phyloP scores from a whole-genome alignment of 805 yeast species.

The Cyberlindnera samutprakarnensis region DNA sequence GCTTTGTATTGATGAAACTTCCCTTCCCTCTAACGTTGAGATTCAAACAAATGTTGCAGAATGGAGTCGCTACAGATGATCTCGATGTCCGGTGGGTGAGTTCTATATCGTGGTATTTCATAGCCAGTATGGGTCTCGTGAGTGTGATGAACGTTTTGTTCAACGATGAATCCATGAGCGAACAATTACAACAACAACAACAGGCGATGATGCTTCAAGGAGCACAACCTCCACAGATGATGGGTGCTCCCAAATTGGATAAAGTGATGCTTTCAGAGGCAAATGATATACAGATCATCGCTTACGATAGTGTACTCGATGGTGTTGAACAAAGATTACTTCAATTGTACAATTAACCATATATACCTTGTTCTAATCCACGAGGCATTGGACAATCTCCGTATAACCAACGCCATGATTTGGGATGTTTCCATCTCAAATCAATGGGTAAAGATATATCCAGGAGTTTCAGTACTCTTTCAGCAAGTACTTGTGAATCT shows the following conservation, averaged over 20 bases:
- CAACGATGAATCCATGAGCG: conserved; percentile 38
- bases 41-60: conserved; percentile 89
- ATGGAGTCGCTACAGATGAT: conserved; percentile 77
- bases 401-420: conserved; percentile 80
- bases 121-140: conserved; percentile 74
- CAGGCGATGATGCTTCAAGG: conserved; percentile 27
- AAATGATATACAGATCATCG: conserved; percentile 60
- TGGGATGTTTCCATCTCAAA: conserved; percentile 44
- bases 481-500: conserved; percentile 56
- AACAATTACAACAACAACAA: conserved; percentile 32
- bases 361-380: conserved; percentile 74
- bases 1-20: conserved; percentile 77
- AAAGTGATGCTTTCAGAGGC: conserved; percentile 63
- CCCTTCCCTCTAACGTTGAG: conserved; percentile 89
- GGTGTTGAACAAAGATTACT: conserved; percentile 51
- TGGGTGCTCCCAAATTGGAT: conserved; percentile 44
- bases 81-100: conserved; percentile 89
- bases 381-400: conserved; percentile 63
- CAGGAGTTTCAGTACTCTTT: conserved; percentile 25
- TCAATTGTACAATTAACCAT: conserved; percentile 31
- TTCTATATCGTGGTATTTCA: conserved; percentile 92
- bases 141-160: conserved; percentile 70
- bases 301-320: conserved; percentile 48
- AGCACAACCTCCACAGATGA: conserved; percentile 21
- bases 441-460: conserved; percentile 10